A percentile compares a stretch with the other conserved stretches of the same genome.
These are phyloP conservation scores for Crassisporium funariophilum DNA, from an alignment of 768 basidiomycete genomes.

Conservation along the genomic window DNA sequence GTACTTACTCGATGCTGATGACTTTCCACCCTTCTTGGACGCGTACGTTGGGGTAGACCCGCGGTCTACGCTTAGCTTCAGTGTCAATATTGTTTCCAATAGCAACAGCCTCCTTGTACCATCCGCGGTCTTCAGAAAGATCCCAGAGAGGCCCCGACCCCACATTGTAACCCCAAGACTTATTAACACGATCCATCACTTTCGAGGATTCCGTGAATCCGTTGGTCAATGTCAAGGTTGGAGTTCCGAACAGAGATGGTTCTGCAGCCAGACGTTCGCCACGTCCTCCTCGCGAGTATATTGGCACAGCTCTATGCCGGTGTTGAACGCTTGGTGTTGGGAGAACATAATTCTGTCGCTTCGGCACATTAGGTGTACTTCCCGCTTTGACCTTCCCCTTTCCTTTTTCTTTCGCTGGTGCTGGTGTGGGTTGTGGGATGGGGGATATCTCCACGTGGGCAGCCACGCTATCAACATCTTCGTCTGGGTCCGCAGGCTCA, in stretches of 20 bases:
- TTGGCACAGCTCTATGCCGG: constrained; percentile 68
- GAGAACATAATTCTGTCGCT: constrained; percentile 57
- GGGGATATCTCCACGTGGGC: constrained; percentile 1
- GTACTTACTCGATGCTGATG: constrained; percentile 50
- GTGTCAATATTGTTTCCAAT: constrained; percentile 34
- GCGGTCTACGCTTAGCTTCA: constrained; percentile 59
- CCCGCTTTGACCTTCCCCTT: constrained; percentile 31
- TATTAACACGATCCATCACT: constrained; percentile 60
- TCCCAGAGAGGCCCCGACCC: constrained; percentile 82
- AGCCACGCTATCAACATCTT: constrained; percentile 20
- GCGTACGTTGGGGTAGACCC: constrained; percentile 50
- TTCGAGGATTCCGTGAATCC: constrained; percentile 51
- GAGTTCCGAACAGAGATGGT: constrained; percentile 53
- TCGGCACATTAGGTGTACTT: constrained; percentile 23
- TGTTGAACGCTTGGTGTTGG: constrained; percentile 72
- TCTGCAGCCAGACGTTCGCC: constrained; percentile 60
- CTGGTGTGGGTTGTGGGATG: constrained; percentile 11
- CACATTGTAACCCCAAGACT: constrained; percentile 73
- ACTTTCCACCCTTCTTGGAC: constrained; percentile 49
- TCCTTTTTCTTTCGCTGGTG: constrained; percentile 25
- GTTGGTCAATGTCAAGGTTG: constrained; percentile 49
- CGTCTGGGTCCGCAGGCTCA: constrained; percentile 17
- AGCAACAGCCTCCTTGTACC: constrained; percentile 65
- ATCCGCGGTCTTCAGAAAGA: constrained; percentile 72
- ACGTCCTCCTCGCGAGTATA: constrained; percentile 51